A percentile compares a stretch with the other conserved stretches of the same genome.
Conservation (phyloP, 176 grass and related monocot genomes). For the Musa itinerans region DNA sequence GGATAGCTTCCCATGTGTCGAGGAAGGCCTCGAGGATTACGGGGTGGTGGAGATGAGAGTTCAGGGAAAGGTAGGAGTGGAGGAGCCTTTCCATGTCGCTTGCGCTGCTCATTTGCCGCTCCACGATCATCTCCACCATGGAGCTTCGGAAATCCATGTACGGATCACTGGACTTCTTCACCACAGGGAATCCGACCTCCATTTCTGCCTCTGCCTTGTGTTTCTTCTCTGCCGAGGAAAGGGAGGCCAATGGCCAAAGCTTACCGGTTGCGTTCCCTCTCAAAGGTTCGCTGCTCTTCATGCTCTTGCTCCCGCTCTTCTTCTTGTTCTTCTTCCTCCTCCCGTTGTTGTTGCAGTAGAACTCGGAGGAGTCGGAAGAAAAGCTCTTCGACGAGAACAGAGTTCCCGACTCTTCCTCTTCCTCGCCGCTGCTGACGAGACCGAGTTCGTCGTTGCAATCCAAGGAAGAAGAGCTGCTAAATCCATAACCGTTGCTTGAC, state of each 20-base stretch:
- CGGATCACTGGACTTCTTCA: conserved; percentile 60
- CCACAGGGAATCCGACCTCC: conserved; percentile 46
- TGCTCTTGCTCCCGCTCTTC: conserved; percentile 24
- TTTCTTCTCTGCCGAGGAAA: not conserved
- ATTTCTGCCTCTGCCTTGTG: conserved; percentile 7
- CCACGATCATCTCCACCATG: conserved; percentile 76
- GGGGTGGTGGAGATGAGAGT: conserved; percentile 68
- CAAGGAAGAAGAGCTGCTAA: conserved; percentile 39
- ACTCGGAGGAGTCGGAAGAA: conserved; percentile 68
- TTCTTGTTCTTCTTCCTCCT: not conserved
- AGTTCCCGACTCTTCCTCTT: conserved; percentile 28
- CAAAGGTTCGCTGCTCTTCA: conserved; percentile 14
- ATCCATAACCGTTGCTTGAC: conserved; percentile 20
- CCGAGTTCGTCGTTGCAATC: conserved; percentile 35
- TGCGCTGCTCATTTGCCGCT: conserved; percentile 18
- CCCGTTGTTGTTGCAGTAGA: conserved; percentile 28
- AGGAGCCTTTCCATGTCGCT: conserved; percentile 44
- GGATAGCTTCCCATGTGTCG: conserved; percentile 58
- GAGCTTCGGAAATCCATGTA: conserved; percentile 82
- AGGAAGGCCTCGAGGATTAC: conserved; percentile 65
- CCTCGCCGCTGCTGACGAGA: conserved; percentile 25
- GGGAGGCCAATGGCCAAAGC: not conserved
- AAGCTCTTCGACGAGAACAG: conserved; percentile 70
- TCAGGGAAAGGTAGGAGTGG: conserved; percentile 63
- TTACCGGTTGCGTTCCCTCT: conserved; percentile 11